A percentile compares a stretch with the other conserved stretches of the same genome.
Evolutionary conservation across 805 yeast species (phyloP).

Genomic region (Starmerella riodocensis): DNA sequence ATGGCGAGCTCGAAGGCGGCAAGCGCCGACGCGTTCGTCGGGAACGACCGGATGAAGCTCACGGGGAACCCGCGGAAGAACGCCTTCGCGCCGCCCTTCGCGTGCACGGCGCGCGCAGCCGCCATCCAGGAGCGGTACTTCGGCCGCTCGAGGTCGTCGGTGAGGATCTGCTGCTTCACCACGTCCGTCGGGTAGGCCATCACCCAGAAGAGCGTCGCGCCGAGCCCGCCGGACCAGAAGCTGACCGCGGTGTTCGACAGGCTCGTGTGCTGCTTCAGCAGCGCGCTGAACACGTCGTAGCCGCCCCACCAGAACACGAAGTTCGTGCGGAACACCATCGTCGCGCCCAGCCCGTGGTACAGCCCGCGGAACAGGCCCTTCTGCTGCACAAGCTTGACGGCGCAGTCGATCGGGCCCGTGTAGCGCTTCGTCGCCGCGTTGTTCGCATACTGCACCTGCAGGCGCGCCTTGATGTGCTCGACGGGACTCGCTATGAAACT

Average conservation of each 20-base stretch:
- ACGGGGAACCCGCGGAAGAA: constrained; percentile 75
- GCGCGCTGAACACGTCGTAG: constrained; percentile 62
- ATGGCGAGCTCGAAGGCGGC: constrained; percentile 81
- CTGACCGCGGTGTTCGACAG: constrained; percentile 59
- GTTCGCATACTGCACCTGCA: constrained; percentile 85
- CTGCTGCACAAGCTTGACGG: constrained; percentile 28
- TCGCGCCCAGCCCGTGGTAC: constrained; percentile 71
- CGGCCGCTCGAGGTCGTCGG: constrained; percentile 62
- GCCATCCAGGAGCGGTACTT: constrained; percentile 55
- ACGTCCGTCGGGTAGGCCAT: constrained; percentile 84
- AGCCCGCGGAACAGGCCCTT: constrained; percentile 54
- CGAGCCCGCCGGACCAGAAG: constrained; percentile 84
- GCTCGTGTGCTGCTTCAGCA: constrained; percentile 50
- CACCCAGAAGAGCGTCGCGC: constrained; percentile 73
- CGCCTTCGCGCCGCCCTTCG: constrained; percentile 45
- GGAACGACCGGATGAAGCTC: constrained; percentile 66
- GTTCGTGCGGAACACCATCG: constrained; percentile 76
- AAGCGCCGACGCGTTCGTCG: constrained; percentile 86
- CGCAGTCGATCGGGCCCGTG: constrained; percentile 70
- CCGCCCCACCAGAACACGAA: constrained; percentile 93
- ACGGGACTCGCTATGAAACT: constrained; percentile 93
- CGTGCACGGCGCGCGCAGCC: constrained; percentile 59
- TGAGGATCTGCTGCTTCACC: constrained; percentile 72
- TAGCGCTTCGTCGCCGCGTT: constrained; percentile 46
- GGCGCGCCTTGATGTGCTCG: constrained; percentile 74